Evolutionary conservation across 2,329 filamentous ascomycete genomes (phyloP), one percentile per base, ranked within the genome.

Genomic region (Coniella lustricola): DNA sequence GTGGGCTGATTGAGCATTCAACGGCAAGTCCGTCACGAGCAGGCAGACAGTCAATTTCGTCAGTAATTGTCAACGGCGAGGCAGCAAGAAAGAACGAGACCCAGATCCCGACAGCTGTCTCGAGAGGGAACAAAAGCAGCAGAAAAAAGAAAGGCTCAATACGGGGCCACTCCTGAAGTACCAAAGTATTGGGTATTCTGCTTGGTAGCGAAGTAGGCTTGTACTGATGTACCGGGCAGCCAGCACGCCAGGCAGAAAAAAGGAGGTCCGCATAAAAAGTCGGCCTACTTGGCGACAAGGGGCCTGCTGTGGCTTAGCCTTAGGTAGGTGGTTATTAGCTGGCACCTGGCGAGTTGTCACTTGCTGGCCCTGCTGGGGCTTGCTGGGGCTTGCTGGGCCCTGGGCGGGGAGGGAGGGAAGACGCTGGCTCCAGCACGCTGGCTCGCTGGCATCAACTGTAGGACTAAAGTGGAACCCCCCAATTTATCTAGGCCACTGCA

Each of bases 201-300:
- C n/a, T n/a, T n/a, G n/a, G n/a, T n/a, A n/a, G n/a, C n/a, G n/a
- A n/a, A n/a, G n/a, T n/a, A n/a, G n/a, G 29, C 29, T 32, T 14
- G 29, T 32, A 31, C 18, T 10, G 18, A 14, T n/a, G n/a, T n/a
- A n/a, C n/a, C 33, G 41, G 9, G 38, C 31, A 20, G 29, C 39
- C 31, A 39, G 17, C 3, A 38, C 16, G 36, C 18, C 12, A 22
- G 41, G 18, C 20, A 32, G 43, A 46, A 44, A 50, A 50, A 50
- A 50, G 46, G 42, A 46, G 47, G 44, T 42, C 46, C 32, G 47
- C 47, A 52, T 52, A 46, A 49, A 44, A 52, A 41, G 39, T 32
- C 36, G 29, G 40, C 44, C 43, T 47, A 40, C 43, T 36, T 41
- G 32, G 40, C 37, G 38, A 25, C 25, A 40, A 37, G 31, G 36